Evolutionary conservation across 2,329 filamentous ascomycete species (phyloP), one percentile per base, ranked within the genome.

Genomic region (Colletotrichum viniferum): DNA sequence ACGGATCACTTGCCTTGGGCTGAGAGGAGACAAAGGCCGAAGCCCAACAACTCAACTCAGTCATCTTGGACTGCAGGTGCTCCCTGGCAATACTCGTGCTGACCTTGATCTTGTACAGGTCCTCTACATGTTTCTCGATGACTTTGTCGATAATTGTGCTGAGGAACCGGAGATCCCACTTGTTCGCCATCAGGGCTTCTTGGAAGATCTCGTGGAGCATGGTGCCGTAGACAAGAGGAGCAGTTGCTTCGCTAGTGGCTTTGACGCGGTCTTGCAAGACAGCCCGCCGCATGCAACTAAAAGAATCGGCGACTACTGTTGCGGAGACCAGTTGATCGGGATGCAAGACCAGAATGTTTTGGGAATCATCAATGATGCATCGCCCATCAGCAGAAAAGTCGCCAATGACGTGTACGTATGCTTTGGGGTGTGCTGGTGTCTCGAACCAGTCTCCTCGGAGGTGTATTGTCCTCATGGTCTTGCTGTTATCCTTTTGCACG

Each of bases 201-300:
- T 99, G 97, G 79, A 99, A 98, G 26, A 98, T 92, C 82, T 98
- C 96, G 82, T 99, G 97, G 16, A 99, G 90, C 73, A 99, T 93
- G 48, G 95, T 97, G 63, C 97, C 97, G 81, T 98, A 98, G 1
- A 98, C 92, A 79, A 98, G 92, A 1, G 96, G 92, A 38, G 94
- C 91, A 60, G 92, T 95, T 4, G 95, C 90, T 78, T 95, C 94
- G 80, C 93, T 94, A 0, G 96, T 96, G 10, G 95, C 95, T 84
- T 98, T 98, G 79, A 99, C 94, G 36, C 97, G 93, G 83, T 99
- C 96, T 83, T 98, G 96, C 30, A 99, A 90, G 2, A 98, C 96
- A 34, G 97, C 96, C 77, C 96, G 94, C 21, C 97, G 94, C 82
- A 94, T 93, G 82, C 97, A 99, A 28, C 93, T 93, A 82, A 98